Base-by-base conservation (phyloP, 2,329 filamentous ascomycete species). In the Tricladium varicosporioides region DNA sequence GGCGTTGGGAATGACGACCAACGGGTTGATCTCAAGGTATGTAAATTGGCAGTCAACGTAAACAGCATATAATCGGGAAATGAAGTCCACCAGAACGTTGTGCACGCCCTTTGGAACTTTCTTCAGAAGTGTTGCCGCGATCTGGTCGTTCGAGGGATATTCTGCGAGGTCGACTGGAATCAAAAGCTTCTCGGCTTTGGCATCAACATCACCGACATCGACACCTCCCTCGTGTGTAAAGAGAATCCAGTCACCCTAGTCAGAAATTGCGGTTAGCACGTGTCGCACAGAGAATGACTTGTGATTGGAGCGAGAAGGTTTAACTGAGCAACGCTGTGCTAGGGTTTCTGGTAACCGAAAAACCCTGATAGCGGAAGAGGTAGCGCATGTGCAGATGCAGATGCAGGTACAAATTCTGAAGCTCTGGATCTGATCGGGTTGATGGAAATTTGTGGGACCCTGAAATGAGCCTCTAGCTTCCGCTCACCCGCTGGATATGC, bases 21-120 rank as follows among this genome's bases (percentile, higher is more conserved):
- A 82, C 68, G 94, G 94, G 86, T 99, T 99, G 83, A 99, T 99
- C 80, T 99, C 94, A 69, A 99, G 91, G 82, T 99, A 99, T 72
- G 94, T 97, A 85, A 99, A 99, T 79, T 99, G 94, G 86, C 91
- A 96, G 83, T 99, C 94, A 65, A 97, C 94, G 73, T 97, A 99
- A 79, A 99, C 94, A 69, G 93, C 94, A 75, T 99, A 99, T 66
- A 99, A 84, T 70, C 94, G 88, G 71, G 91, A 91, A 80, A 99
- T 99, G 84, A 99, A 99, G 84, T 99, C 94, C 63, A 99, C 90
- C 59, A 99, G 86, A 72, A 99, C 94, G 72, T 96, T 97, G 85
- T 99, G 94, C 52, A 99, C 83, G 74, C 93, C 93, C 79, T 91
- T 80, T 70, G 94, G 94, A 48, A 99, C 92, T 77, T 99, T 94